Percentiles rank a stretch among this genome's conserved stretches.
Evolutionary conservation across 2,329 filamentous ascomycete species (phyloP).

Genomic region (Colletotrichum musae): DNA sequence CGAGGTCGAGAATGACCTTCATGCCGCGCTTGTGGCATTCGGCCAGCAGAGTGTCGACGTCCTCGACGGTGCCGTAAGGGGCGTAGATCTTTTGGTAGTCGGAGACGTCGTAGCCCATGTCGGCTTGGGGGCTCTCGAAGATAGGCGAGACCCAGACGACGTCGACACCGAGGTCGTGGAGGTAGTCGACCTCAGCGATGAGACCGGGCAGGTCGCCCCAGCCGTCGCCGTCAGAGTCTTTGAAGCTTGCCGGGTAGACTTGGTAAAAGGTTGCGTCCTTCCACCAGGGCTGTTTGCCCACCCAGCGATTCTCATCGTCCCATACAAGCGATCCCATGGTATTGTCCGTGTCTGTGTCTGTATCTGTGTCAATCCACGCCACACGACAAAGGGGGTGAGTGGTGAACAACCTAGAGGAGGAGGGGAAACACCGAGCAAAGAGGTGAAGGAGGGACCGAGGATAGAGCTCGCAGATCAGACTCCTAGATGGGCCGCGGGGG

Average conservation of each 20-base stretch:
- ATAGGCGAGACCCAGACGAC: slow-evolving; percentile 72
- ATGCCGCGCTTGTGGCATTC: slow-evolving; percentile 72
- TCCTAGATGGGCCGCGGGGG: slow-evolving; percentile 8
- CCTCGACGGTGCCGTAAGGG: slow-evolving; percentile 76
- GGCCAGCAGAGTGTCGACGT: slow-evolving; percentile 75
- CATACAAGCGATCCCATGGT: slow-evolving; percentile 53
- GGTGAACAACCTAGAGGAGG: not conserved
- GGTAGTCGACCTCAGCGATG: slow-evolving; percentile 75
- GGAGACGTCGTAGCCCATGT: slow-evolving; percentile 82
- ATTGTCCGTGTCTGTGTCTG: slow-evolving; percentile 1
- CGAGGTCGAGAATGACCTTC: slow-evolving; percentile 79
- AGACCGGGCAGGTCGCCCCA: slow-evolving; percentile 77
- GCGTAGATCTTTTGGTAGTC: slow-evolving; percentile 78
- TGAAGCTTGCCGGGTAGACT: slow-evolving; percentile 72
- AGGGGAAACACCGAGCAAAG: not conserved
- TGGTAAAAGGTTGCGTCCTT: slow-evolving; percentile 64
- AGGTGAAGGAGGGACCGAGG: not conserved
- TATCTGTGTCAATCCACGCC: not conserved
- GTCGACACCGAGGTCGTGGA: slow-evolving; percentile 73
- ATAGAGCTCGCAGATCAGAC: slow-evolving; percentile 15
- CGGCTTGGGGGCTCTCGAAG: slow-evolving; percentile 71
- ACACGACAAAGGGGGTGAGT: not conserved
- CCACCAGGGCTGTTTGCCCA: slow-evolving; percentile 59
- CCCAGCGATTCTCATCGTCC: slow-evolving; percentile 49
- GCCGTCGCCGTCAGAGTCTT: slow-evolving; percentile 71